phyloP scores from a whole-genome alignment of 495 filamentous ascomycete genomes.

The Penicillium canariense region DNA sequence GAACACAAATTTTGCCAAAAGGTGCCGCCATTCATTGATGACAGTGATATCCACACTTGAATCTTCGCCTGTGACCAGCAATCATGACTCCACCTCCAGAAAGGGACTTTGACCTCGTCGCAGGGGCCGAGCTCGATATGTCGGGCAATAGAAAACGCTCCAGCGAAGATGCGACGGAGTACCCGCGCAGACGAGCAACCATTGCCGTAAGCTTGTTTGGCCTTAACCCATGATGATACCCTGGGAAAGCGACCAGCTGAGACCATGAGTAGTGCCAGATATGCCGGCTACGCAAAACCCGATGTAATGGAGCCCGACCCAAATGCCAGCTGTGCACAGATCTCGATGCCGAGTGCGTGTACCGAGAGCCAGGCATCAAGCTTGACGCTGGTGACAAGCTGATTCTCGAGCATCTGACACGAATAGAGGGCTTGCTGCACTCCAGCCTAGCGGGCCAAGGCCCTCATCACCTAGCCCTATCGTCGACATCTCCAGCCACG shows the following conservation, averaged over 20 bases:
- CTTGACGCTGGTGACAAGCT: conserved; percentile 83
- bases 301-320: conserved; percentile 79
- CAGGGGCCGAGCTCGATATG: neutral
- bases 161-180: conserved; percentile 63
- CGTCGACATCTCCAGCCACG: conserved; percentile 62
- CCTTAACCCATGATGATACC: neutral
- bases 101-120: conserved; percentile 1
- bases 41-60: neutral
- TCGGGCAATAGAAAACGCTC: conserved; percentile 55
- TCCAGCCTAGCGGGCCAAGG: conserved; percentile 52
- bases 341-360: conserved; percentile 77
- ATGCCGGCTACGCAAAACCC: conserved; percentile 77
- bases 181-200: conserved; percentile 66
- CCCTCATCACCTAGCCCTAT: conserved; percentile 46
- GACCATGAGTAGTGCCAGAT: conserved; percentile 65
- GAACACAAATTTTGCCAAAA: neutral
- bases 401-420: conserved; percentile 71
- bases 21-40: neutral
- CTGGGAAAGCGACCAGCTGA: neutral
- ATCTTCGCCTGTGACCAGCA: neutral
- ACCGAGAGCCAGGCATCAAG: conserved; percentile 83
- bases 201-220: conserved; percentile 58
- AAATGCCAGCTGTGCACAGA: conserved; percentile 82
- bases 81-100: conserved; percentile 12
- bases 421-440: conserved; percentile 76